Conservation (phyloP, 768 basidiomycete species). For the Leccinum ochraceum region DNA sequence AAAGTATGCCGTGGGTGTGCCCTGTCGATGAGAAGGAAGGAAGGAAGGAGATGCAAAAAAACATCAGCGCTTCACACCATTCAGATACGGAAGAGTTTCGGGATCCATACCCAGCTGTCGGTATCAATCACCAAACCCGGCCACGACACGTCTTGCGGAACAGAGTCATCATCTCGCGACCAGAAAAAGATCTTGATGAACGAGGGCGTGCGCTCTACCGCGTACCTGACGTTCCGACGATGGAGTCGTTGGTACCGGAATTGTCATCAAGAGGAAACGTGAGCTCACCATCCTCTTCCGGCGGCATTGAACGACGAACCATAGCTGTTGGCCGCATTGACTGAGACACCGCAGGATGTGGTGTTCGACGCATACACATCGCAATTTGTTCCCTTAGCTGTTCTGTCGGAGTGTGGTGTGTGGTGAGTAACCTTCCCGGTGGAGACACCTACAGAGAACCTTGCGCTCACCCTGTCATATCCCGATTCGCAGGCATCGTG, state of each 20-base stretch:
- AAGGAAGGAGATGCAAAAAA: neutral
- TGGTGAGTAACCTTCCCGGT: neutral
- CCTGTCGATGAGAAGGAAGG: slow-evolving; percentile 34
- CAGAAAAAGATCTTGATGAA: slow-evolving; percentile 44
- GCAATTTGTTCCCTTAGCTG: slow-evolving; percentile 31
- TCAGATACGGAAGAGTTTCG: neutral
- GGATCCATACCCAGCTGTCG: slow-evolving; percentile 26
- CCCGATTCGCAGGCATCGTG: slow-evolving; percentile 33
- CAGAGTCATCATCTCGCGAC: slow-evolving; percentile 29
- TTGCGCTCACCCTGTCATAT: slow-evolving; percentile 33
- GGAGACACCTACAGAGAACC: neutral
- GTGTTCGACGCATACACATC: slow-evolving; percentile 29
- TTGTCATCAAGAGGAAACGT: neutral
- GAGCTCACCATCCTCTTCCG: slow-evolving; percentile 38
- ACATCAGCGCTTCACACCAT: neutral
- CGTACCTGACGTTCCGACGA: slow-evolving; percentile 33
- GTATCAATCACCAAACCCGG: slow-evolving; percentile 21
- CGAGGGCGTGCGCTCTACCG: slow-evolving; percentile 31
- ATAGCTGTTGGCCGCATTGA: slow-evolving; percentile 28
- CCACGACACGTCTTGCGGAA: slow-evolving; percentile 36
- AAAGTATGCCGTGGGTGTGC: slow-evolving; percentile 58
- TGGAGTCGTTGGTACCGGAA: neutral
- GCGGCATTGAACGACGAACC: slow-evolving; percentile 37
- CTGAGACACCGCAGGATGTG: slow-evolving; percentile 33
- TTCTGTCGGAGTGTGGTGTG: slow-evolving; percentile 13